Conservation (phyloP, 768 basidiomycete species). For the Daedaleopsis sinensis region DNA sequence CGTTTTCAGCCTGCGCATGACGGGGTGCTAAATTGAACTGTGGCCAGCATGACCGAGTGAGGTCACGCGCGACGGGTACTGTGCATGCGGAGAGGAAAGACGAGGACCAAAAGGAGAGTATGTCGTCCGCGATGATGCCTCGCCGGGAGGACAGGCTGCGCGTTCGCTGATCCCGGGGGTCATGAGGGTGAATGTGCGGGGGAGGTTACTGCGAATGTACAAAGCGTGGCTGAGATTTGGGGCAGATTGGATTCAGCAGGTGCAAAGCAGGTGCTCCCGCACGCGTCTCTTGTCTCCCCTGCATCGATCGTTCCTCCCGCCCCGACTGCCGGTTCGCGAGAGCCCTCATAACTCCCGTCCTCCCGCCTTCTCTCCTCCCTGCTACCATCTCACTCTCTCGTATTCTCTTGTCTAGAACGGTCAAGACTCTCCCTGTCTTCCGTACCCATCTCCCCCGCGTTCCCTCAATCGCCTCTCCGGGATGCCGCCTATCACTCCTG, state of each 20-base stretch:
- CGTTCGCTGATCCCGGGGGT: no score
- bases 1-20: no score
- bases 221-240: constrained; percentile 1
- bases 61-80: no score
- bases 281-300: not conserved
- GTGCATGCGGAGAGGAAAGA: no score
- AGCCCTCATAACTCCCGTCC: not conserved
- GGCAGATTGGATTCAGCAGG: not conserved
- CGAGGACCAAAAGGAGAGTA: no score
- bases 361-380: not conserved
- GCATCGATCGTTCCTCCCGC: not conserved
- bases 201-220: not conserved
- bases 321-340: no score
- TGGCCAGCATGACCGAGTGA: no score
- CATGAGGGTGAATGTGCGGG: no score
- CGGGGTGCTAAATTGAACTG: no score
- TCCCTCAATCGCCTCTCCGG: not conserved
- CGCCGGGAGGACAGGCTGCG: no score
- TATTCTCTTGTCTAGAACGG: not conserved
- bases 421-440: not conserved
- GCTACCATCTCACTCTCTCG: constrained; percentile 2
- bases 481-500: constrained; percentile 36
- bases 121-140: no score
- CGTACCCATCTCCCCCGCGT: not conserved
- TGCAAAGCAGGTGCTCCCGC: not conserved